phyloP scores from a whole-genome alignment of 176 grass and related monocot genomes.

The Lolium perenne region DNA sequence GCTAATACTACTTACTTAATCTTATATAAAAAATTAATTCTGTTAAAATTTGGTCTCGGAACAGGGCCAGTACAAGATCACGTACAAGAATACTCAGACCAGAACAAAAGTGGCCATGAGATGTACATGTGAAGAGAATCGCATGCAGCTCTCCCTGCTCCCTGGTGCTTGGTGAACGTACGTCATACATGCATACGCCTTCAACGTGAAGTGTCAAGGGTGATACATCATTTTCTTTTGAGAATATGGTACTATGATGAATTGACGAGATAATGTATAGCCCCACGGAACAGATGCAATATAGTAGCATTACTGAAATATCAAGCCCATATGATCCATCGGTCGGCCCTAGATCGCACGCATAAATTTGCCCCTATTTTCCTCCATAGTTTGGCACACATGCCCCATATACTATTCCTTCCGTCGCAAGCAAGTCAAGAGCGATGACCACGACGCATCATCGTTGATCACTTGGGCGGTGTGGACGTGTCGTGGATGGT shows the following conservation, averaged over 20 bases:
- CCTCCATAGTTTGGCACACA: background rate
- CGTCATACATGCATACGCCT: background rate
- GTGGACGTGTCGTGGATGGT: background rate
- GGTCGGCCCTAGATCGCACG: background rate
- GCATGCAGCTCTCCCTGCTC: background rate
- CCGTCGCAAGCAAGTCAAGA: background rate
- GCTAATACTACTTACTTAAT: too few species aligned
- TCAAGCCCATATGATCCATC: background rate
- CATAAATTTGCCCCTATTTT: background rate
- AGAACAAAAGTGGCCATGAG: background rate
- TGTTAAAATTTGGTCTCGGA: too few species aligned
- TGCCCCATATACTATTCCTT: background rate
- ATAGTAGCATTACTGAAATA: background rate
- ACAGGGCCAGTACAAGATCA: too few species aligned
- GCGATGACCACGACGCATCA: background rate
- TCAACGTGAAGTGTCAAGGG: slow-evolving; percentile 29
- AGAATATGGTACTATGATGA: slow-evolving; percentile 40
- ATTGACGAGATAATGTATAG: background rate
- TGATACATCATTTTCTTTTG: slow-evolving; percentile 34
- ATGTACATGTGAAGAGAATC: background rate
- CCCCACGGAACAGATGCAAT: slow-evolving; percentile 27
- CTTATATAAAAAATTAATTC: too few species aligned
- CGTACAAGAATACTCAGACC: background rate
- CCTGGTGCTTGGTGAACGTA: background rate
- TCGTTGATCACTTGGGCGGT: background rate